Base-by-base conservation (phyloP, 2,329 filamentous ascomycete species). In the Fusarium palustre region DNA sequence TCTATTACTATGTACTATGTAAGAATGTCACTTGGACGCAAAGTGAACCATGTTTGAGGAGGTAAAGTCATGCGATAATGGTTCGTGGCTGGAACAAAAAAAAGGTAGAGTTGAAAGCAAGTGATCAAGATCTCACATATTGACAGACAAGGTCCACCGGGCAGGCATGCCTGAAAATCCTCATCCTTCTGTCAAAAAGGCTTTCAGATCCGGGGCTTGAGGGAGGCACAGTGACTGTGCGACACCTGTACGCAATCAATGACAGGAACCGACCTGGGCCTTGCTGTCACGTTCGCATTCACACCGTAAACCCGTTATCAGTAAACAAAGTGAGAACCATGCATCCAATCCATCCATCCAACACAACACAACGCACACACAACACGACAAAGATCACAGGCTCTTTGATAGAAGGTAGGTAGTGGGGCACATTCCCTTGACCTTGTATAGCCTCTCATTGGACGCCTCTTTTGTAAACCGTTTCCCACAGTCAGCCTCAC, bases 401-500 rank as follows among this genome's bases (percentile, higher is more conserved):
- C 46, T 54, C 36, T 52, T 41, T 45, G 60, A 58, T 49, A 59
- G 53, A 55, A 43, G 38, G 47, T 38, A 46, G 39, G 41, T 58
- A 69, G 69, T 60, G 67, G 67, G 62, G 66, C 58, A 70, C 60
- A 69, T 71, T 70, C 58, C 68, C 53, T 59, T 42, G 48, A 18
- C 20, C 49, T 34, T 46, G 25, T 38, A 50, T 42, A 47, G 31
- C 33, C 30, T 62, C 45, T 66, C 30, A 75, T 75, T 74, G 72
- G 72, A 66, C 71, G 63, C 64, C 63, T 65, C 62, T 47, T 53
- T 33, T 67, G 60, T 60, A 70, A 65, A 58, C 64, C 36, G 56
- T 69, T 68, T 67, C 63, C 57, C 55, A 59, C 39, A 60, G 73
- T 70, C 68, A 75, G 73, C 73, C 73, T 75, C 73, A 75, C 68